Base-by-base conservation (phyloP, 805 yeast species). In the Starmerella floris region DNA sequence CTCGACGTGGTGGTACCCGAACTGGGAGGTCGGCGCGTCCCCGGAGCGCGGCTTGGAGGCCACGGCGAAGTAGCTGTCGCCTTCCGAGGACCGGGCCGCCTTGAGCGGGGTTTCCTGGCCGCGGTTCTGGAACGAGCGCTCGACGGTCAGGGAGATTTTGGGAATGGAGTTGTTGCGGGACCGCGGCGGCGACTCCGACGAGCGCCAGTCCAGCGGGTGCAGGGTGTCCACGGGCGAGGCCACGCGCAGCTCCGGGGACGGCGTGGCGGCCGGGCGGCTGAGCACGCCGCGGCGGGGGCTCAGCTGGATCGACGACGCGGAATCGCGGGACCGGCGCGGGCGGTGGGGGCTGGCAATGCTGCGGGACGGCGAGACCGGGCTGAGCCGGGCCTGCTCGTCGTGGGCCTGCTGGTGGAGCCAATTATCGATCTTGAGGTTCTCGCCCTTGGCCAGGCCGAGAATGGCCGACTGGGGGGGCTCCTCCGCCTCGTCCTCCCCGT, bases 391-490 rank as follows among this genome's bases (percentile, higher is more conserved):
- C 15, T 11, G 15, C 19, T 37, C 20, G 3, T 20, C 27, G 13
- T 30, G 27, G 16, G 27, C 30, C 16, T 36, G 32, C 5, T 22
- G 30, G 4, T 47, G 40, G 2, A 50, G 45, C 54, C 54, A 50
- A 20, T 30, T 35, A 13, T 35, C 39, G 21, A 49, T 40, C 2
- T 10, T 30, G 19, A 35, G 22, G 21, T 30, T 33, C 25, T 39
- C 35, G 3, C 22, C 30, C 21, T 30, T 28, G 3, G 50, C 51
- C 9, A 50, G 30, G 16, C 41, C 52, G 15, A 50, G 35, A 28
- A 50, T 50, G 1, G 53, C 53, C 1, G 52, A 42, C 21, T 40
- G 30, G 5, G 53, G 53, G 31, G 37, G 36, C 13, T 33, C 21
- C 3, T 41, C 42, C 1, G 11, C 39, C 17, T 28, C 33, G 22